Evolutionary conservation across 345 rosid genomes (phyloP).

Genomic region (Clarkia xantiana): DNA sequence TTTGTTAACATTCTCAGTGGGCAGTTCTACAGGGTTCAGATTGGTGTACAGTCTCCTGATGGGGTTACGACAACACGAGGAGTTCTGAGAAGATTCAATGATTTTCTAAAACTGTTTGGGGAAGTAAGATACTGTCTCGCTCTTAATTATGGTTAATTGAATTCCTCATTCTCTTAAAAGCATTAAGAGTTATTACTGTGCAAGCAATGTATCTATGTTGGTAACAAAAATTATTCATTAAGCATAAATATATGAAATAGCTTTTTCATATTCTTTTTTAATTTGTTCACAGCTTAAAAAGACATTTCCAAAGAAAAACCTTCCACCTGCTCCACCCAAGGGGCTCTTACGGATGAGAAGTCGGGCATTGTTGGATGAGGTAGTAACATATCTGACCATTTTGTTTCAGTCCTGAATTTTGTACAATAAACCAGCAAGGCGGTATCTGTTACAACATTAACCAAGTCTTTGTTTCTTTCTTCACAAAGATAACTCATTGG

Average conservation of each 20-base stretch:
- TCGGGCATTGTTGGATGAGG: conserved; percentile 92
- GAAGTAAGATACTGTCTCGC: conserved; percentile 36
- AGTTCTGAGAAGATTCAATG: conserved; percentile 91
- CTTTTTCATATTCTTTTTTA: conserved; percentile 2
- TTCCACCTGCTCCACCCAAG: conserved; percentile 90
- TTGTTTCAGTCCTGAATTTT: not conserved
- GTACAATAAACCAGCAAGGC: not conserved
- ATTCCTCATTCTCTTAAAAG: not conserved
- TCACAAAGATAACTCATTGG: no score
- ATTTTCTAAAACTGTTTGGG: conserved; percentile 69
- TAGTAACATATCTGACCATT: conserved; percentile 9
- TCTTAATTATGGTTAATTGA: not conserved
- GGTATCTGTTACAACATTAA: not conserved
- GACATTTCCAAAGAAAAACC: conserved; percentile 56
- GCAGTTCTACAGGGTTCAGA: conserved; percentile 99
- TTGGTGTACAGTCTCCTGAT: conserved; percentile 81
- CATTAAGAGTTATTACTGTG: not conserved
- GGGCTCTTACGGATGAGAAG: conserved; percentile 83
- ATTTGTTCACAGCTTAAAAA: conserved; percentile 54
- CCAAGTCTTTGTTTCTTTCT: no score
- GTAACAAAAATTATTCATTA: not conserved
- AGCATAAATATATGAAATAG: not conserved
- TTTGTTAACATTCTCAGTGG: conserved; percentile 36
- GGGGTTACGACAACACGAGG: conserved; percentile 57
- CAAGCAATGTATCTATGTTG: not conserved